phyloP scores from a whole-genome alignment of 2,329 filamentous ascomycete genomes.

The Tolypocladium capitatum region DNA sequence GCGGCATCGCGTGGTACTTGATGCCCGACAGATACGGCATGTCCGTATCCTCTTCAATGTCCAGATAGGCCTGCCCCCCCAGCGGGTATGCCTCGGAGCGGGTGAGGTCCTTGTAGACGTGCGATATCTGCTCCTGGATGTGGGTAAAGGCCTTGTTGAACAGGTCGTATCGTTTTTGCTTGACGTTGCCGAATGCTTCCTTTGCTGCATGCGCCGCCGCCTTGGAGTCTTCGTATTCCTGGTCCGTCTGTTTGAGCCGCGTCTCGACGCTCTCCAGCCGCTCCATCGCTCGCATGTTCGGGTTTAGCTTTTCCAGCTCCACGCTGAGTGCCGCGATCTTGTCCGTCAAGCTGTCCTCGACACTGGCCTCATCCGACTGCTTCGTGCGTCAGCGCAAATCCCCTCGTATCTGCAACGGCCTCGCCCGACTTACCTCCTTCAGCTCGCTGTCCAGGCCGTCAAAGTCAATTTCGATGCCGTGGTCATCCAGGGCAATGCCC shows the following conservation, averaged over 20 bases:
- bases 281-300: slow-evolving; percentile 92
- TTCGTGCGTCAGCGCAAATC: slow-evolving; percentile 26
- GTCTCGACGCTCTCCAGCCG: slow-evolving; percentile 76
- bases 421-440: slow-evolving; percentile 48
- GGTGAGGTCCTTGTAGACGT: slow-evolving; percentile 92
- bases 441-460: slow-evolving; percentile 69
- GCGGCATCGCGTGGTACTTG: slow-evolving; percentile 98
- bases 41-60: slow-evolving; percentile 87
- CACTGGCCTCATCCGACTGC: slow-evolving; percentile 53
- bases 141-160: slow-evolving; percentile 94
- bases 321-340: slow-evolving; percentile 60
- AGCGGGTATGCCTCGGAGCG: slow-evolving; percentile 81
- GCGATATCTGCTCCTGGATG: slow-evolving; percentile 86
- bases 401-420: not conserved
- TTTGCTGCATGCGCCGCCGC: slow-evolving; percentile 59
- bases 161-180: slow-evolving; percentile 70
- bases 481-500: slow-evolving; percentile 63
- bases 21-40: slow-evolving; percentile 92
- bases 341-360: slow-evolving; percentile 66
- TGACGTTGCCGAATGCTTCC: slow-evolving; percentile 72
- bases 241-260: slow-evolving; percentile 70
- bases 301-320: slow-evolving; percentile 87
- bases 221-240: slow-evolving; percentile 79
- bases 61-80: slow-evolving; percentile 79
- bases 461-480: slow-evolving; percentile 86